Base-by-base conservation (phyloP, 129 eudicot genomes). In the Apium graveolens region DNA sequence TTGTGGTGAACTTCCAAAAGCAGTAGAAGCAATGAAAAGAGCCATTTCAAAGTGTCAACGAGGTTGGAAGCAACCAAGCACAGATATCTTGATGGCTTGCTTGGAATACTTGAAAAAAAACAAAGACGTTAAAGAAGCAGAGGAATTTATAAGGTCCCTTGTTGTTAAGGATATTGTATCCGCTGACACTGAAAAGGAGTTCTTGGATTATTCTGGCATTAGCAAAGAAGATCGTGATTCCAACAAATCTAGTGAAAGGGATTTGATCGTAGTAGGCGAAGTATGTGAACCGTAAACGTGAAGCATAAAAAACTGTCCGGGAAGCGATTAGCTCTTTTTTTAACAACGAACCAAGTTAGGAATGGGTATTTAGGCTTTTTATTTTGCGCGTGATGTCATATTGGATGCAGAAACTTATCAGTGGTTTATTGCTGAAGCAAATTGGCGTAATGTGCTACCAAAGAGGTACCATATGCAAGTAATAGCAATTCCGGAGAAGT, bases 21-120 rank as follows among this genome's bases (percentile, higher is more conserved):
- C 75, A 38, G 48, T 71, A 39, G 49, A 37, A 71, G 75, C 75
- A 71, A 71, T 71, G 75, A 71, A 38, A 21, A 37, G n/a, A 24
- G 75, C 75, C n/a, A 39, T 71, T 43, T 39, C 75, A 39, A 26
- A 20, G 31, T 71, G 75, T 39, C 75, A 11, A 71, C 75, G 0
- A 39, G 75, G 75, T 39, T 71, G 75, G 75, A 20, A 71, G 75
- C 29, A 18, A 32, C 75, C 75, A 21, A 38, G 48, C 75, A 71
- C 5, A 5, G 75, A 71, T 37, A 71, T 71, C 49, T 39, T 71
- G 75, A 21, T 71, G 7, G 26, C 75, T 37, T 71, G 75, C 34
- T 8, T 71, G 14, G 75, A 24, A 20, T 38, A 71, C 75, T 5
- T 71, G 27, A 71, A 39, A 39, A 11, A n/a, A 8, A 71, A 71